A percentile compares a stretch with the other conserved stretches of the same genome.
Evolutionary conservation across 1,284 basidiomycete species (phyloP).

Genomic region (Puccinia coronata): DNA sequence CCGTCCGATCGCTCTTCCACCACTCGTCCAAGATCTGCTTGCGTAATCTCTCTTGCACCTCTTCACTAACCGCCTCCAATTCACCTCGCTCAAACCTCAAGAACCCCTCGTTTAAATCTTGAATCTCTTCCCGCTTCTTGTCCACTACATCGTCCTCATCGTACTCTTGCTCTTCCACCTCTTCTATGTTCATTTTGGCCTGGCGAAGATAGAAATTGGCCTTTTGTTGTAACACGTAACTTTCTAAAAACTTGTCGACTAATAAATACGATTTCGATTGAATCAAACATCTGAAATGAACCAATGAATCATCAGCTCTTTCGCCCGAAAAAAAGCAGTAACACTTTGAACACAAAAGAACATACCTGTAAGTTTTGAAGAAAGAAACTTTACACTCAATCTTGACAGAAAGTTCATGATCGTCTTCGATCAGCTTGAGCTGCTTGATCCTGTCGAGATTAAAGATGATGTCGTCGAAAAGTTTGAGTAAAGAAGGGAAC

Average conservation of each 20-base stretch:
- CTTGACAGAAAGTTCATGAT: not conserved
- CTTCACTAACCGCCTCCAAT: not conserved
- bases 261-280: constrained; percentile 27
- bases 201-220: constrained; percentile 25
- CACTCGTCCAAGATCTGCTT: not conserved
- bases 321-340: not conserved
- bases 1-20: not conserved
- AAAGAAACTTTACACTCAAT: constrained; percentile 31
- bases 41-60: not conserved
- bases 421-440: constrained; percentile 26
- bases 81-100: constrained; percentile 8
- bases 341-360: not conserved
- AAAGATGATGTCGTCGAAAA: constrained; percentile 32
- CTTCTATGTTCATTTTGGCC: constrained; percentile 20
- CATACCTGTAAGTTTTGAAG: constrained; percentile 38
- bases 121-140: not conserved
- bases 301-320: not conserved
- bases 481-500: constrained; percentile 40
- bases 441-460: constrained; percentile 30
- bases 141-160: not conserved
- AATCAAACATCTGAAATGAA: constrained; percentile 8
- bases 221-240: constrained; percentile 35
- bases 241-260: constrained; percentile 21
- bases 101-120: constrained; percentile 5
- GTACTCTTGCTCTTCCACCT: not conserved